Evolutionary conservation across 306 rosid species (phyloP).

Genomic region (Oemleria cerasiformis): DNA sequence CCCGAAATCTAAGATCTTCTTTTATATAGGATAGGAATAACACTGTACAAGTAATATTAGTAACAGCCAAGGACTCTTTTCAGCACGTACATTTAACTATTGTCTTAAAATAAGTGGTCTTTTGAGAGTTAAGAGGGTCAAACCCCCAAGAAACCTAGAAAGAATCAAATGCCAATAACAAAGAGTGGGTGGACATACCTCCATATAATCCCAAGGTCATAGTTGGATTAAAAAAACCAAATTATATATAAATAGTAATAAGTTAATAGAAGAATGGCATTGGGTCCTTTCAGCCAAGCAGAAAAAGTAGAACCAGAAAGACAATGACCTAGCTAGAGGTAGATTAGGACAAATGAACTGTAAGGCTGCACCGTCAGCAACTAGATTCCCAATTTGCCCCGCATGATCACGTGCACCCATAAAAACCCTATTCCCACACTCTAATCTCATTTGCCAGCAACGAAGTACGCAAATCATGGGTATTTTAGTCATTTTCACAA

Average conservation of each 20-base stretch:
- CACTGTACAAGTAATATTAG: no score
- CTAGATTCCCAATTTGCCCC: constrained; percentile 38
- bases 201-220: constrained; percentile 22
- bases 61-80: no score
- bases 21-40: no score
- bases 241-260: neutral
- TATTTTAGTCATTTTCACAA: neutral
- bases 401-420: constrained; percentile 49
- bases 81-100: no score
- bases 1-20: no score
- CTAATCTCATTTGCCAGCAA: neutral
- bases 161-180: neutral
- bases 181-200: neutral
- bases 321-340: neutral
- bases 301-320: neutral
- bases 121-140: neutral
- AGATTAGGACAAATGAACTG: constrained; percentile 30
- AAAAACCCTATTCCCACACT: neutral
- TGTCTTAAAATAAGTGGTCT: neutral
- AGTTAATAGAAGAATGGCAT: neutral
- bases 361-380: constrained; percentile 27
- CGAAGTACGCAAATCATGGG: neutral
- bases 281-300: neutral
- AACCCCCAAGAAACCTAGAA: neutral
- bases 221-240: neutral